A percentile compares a stretch with the other conserved stretches of the same genome.
These are phyloP conservation scores for Corylus americana DNA, from an alignment of 306 rosid genomes.

Conservation along the genomic window DNA sequence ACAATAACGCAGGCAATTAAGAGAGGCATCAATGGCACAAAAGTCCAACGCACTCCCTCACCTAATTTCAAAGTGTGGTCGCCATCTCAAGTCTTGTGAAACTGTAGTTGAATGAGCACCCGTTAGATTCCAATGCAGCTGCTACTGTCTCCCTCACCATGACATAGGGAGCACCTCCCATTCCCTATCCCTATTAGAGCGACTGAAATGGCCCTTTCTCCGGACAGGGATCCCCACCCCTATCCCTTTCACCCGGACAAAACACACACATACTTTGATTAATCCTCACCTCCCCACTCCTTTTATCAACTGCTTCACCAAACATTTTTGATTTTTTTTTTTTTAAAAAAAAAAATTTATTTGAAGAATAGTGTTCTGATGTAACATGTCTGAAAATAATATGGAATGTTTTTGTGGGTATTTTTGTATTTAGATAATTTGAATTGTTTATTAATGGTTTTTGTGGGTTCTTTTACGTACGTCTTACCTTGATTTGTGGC, in stretches of 20 bases:
- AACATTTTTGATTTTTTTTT: background rate
- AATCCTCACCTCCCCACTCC: slow-evolving; percentile 1
- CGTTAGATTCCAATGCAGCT: slow-evolving; percentile 14
- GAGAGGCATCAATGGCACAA: slow-evolving; percentile 19
- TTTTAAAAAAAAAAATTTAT: too few species aligned
- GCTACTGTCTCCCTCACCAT: slow-evolving; percentile 31
- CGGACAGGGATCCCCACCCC: slow-evolving; percentile 9
- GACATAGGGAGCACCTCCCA: background rate
- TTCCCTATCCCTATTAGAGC: background rate
- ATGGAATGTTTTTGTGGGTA: too few species aligned
- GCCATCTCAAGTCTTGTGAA: slow-evolving; percentile 1
- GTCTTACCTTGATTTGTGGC: too few species aligned
- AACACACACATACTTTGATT: slow-evolving; percentile 8
- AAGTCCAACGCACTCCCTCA: slow-evolving; percentile 28
- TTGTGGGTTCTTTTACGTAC: too few species aligned
- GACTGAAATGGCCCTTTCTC: background rate
- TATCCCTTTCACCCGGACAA: slow-evolving; percentile 21
- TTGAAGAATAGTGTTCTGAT: too few species aligned
- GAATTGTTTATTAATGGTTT: too few species aligned
- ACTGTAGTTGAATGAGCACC: background rate
- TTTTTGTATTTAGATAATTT: too few species aligned
- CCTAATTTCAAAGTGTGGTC: slow-evolving; percentile 33
- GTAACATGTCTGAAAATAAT: too few species aligned
- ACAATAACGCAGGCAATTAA: too few species aligned
- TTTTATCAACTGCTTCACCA: background rate